phyloP scores from a whole-genome alignment of 2,329 filamentous ascomycete genomes.

The Thelonectria rubi region DNA sequence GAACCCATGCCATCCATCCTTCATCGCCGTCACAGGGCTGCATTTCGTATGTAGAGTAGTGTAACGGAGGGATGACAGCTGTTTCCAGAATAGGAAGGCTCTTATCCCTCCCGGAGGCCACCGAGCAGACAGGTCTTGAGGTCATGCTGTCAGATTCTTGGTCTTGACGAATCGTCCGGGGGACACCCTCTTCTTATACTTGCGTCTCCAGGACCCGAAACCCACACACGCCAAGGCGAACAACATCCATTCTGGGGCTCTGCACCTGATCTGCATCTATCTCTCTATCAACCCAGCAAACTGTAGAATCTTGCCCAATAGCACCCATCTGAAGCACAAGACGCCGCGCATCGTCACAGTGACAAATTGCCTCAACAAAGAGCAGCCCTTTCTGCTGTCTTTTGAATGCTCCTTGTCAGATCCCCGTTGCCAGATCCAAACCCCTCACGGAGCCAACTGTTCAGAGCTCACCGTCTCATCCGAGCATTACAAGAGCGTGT shows the following conservation, averaged over 20 bases:
- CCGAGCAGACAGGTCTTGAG: neutral
- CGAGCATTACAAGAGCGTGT: conserved; percentile 10
- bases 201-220: neutral
- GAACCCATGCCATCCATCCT: neutral
- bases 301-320: neutral
- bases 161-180: neutral
- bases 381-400: neutral
- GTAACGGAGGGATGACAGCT: neutral
- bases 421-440: neutral
- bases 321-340: neutral
- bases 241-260: conserved; percentile 4
- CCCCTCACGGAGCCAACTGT: neutral
- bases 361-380: neutral
- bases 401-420: neutral
- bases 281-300: neutral
- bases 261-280: conserved; percentile 1
- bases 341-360: too few species aligned
- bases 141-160: neutral
- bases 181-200: conserved; percentile 10
- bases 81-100: neutral
- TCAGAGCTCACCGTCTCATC: neutral
- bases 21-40: neutral
- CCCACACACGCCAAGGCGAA: conserved; percentile 9
- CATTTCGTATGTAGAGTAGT: neutral
- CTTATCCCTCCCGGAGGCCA: neutral